Percentiles rank a stretch among this genome's conserved stretches.
Conservation (phyloP, 78 protist species). For the slime mould (Dictyostelium discoideum) region DNA sequence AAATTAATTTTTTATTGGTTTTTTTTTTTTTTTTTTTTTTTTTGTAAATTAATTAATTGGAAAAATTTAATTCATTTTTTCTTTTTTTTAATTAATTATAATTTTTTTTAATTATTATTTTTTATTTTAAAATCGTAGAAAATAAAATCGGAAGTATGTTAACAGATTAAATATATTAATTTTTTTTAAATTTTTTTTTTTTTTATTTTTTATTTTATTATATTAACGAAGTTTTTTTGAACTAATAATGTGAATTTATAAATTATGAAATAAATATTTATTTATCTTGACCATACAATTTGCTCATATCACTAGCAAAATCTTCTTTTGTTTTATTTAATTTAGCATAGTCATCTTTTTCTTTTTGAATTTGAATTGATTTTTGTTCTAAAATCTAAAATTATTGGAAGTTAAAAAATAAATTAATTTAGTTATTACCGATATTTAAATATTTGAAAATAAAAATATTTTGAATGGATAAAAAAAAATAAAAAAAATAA, state of each 20-base stretch:
- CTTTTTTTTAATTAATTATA: neutral
- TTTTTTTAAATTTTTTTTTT: too few species aligned
- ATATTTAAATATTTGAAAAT: too few species aligned
- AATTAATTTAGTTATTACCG: neutral
- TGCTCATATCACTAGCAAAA: neutral
- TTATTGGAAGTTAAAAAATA: neutral
- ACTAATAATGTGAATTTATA: neutral
- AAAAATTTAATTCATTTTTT: too few species aligned
- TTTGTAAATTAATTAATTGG: too few species aligned
- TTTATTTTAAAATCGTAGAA: neutral
- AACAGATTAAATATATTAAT: neutral
- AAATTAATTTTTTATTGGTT: too few species aligned
- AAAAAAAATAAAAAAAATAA: too few species aligned
- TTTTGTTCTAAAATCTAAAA: constrained; percentile 14
- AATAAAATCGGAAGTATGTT: neutral
- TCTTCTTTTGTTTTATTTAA: constrained; percentile 2
- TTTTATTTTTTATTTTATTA: neutral
- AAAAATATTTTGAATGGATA: too few species aligned
- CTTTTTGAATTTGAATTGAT: constrained; percentile 22
- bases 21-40: neutral
- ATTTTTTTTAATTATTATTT: neutral
- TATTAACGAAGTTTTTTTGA: neutral
- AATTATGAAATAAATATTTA: neutral
- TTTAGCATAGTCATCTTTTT: neutral
- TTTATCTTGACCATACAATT: neutral